A percentile compares a stretch with the other conserved stretches of the same genome.
Evolutionary conservation across 1,139 yeast species (phyloP).

Genomic region (Chernovozyma aurita): DNA sequence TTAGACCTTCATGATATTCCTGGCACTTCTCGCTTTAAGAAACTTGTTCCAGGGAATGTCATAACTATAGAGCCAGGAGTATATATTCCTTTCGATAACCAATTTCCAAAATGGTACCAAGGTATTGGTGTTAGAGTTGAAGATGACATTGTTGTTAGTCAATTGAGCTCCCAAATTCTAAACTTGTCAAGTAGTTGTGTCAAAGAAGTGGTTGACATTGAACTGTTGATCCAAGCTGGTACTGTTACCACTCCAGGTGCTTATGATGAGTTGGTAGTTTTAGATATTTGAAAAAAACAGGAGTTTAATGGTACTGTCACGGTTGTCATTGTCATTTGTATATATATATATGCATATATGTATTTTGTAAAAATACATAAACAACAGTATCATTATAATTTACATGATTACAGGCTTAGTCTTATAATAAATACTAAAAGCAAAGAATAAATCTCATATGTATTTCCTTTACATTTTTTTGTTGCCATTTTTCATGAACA

Average conservation of each 20-base stretch:
- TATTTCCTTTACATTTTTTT: neutral
- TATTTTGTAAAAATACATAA: neutral
- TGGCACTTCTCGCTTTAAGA: conserved; percentile 47
- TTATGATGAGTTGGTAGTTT: conserved; percentile 44
- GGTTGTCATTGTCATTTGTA: neutral
- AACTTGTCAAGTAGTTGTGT: conserved; percentile 74
- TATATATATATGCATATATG: neutral
- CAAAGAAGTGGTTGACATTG: conserved; percentile 80
- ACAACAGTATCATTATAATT: too few relatives aligned
- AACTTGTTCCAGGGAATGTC: conserved; percentile 61
- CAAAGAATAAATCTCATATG: too few relatives aligned
- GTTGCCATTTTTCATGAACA: neutral
- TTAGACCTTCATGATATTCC: conserved; percentile 89
- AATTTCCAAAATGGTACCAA: conserved; percentile 76
- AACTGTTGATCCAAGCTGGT: conserved; percentile 55
- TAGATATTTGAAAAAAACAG: conserved; percentile 30
- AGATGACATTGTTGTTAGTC: conserved; percentile 82
- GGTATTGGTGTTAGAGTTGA: conserved; percentile 94
- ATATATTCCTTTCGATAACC: conserved; percentile 66
- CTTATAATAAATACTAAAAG: too few relatives aligned
- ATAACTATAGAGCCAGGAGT: conserved; percentile 94
- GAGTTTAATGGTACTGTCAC: too few relatives aligned
- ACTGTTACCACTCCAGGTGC: conserved; percentile 43
- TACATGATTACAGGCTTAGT: too few relatives aligned
- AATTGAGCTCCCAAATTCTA: conserved; percentile 47